Base-by-base conservation (phyloP, 164 flowering plant genomes). In the Saururus chinensis region DNA sequence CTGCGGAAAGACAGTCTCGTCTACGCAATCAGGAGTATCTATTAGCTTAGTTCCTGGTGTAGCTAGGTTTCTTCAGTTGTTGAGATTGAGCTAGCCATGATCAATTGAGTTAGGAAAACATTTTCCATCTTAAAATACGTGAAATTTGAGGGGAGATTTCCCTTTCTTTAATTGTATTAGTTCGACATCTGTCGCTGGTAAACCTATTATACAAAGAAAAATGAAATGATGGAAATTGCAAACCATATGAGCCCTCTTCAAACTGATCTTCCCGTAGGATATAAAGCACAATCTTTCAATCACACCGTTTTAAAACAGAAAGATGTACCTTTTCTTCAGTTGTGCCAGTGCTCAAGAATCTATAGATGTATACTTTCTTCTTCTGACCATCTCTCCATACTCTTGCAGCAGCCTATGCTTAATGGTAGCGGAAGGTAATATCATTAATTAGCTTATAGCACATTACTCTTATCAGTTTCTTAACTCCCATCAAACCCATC, bases 141-240 rank as follows among this genome's bases (percentile, higher is more conserved):
- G 37, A 30, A 30, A 2, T 2, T 30, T 30, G 4, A 30, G 37
- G n/a, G 37, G 37, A 30, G 37, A 30, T 30, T 30, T 30, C 37
- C 4, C 6, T 30, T 2, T 30, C 2, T 30, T 30, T 30, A n/a
- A n/a, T n/a, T n/a, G n/a, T n/a, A n/a, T n/a, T n/a, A n/a, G n/a
- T 95, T 95, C 51, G 99, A 95, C 96, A 95, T 89, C 65, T 95
- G 99, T 60, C 97, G 99, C 78, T 95, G 99, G 82, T 81, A 95
- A 2, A 91, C 99, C 99, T 91, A 66, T 56, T 23, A 10, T 22
- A 24, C 17, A 4, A 24, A 55, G 22, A 55, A 55, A 24, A 55
- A 24, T 11, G 30, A 55, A 12, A 55, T 10, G 9, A 3, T 4
- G 19, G 24, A 9, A 23, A 26, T 4, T 17, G 14, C 25, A 25